Evolutionary conservation across 768 basidiomycete species (phyloP).

Genomic region (Xerocomellus dryophilus): DNA sequence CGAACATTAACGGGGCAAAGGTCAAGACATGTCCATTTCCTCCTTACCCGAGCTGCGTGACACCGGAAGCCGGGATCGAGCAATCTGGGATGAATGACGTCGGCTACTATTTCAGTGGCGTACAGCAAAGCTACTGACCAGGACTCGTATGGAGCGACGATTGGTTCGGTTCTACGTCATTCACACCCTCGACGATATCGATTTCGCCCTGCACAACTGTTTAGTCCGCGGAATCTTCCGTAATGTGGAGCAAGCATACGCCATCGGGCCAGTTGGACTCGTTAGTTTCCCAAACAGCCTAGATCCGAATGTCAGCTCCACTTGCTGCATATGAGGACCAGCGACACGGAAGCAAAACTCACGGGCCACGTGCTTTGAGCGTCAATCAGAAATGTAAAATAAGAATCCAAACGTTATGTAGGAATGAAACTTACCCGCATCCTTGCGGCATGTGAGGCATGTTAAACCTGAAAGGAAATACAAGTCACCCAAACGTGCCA

Average conservation of each 20-base stretch:
- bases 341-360: slow-evolving; percentile 1
- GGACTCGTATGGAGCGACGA: slow-evolving; percentile 56
- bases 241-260: slow-evolving; percentile 11
- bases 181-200: slow-evolving; percentile 43
- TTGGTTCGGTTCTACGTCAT: slow-evolving; percentile 50
- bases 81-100: slow-evolving; percentile 17
- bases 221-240: not conserved
- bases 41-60: slow-evolving; percentile 26
- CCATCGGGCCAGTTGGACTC: slow-evolving; percentile 26
- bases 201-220: slow-evolving; percentile 25
- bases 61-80: slow-evolving; percentile 24
- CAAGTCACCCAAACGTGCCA: not conserved
- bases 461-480: slow-evolving; percentile 26
- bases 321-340: slow-evolving; percentile 3
- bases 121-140: slow-evolving; percentile 29
- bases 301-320: slow-evolving; percentile 5
- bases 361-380: slow-evolving; percentile 37
- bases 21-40: not conserved
- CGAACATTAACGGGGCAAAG: not conserved
- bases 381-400: not conserved
- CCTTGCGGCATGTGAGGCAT: slow-evolving; percentile 38
- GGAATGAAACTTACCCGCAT: slow-evolving; percentile 27
- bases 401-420: not conserved
- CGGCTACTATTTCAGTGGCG: not conserved
- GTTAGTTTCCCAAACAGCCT: slow-evolving; percentile 31